Conservation (phyloP, 768 basidiomycete genomes). For the Auriscalpium microsporum region DNA sequence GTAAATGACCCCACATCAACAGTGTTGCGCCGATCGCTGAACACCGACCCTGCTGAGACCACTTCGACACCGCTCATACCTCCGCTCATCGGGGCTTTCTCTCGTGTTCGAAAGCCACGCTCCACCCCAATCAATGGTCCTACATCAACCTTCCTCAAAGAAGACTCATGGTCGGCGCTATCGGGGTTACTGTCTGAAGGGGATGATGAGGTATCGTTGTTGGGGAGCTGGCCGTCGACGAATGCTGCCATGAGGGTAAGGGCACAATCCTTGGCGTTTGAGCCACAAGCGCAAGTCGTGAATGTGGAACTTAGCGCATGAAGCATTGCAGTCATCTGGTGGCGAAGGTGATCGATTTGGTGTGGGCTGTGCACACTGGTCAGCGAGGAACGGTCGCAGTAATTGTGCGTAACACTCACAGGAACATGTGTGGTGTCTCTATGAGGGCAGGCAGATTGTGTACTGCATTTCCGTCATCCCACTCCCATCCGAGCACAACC, state of each 20-base stretch:
- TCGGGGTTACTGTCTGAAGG: slow-evolving; percentile 15
- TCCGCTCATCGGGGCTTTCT: slow-evolving; percentile 45
- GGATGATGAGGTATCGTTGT: slow-evolving; percentile 16
- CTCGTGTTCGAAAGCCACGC: slow-evolving; percentile 55
- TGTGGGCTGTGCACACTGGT: slow-evolving; percentile 28
- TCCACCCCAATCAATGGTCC: slow-evolving; percentile 56
- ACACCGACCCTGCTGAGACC: slow-evolving; percentile 21
- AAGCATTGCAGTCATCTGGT: slow-evolving; percentile 62
- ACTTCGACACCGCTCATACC: slow-evolving; percentile 61
- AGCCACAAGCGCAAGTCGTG: slow-evolving; percentile 68
- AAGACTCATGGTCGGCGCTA: slow-evolving; percentile 3
- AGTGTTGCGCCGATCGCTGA: slow-evolving; percentile 8
- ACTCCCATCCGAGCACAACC: slow-evolving; percentile 89
- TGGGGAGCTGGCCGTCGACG: slow-evolving; percentile 35
- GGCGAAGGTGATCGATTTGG: slow-evolving; percentile 44
- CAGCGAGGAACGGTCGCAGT: neutral
- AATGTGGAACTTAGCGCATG: slow-evolving; percentile 64
- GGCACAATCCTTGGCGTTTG: slow-evolving; percentile 52
- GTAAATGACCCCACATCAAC: neutral
- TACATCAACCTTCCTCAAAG: slow-evolving; percentile 30
- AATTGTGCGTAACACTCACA: slow-evolving; percentile 33
- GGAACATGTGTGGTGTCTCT: slow-evolving; percentile 45
- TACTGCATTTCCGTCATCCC: slow-evolving; percentile 87
- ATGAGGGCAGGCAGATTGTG: slow-evolving; percentile 69
- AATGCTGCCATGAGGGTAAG: slow-evolving; percentile 57